Percentiles rank a stretch among this genome's conserved stretches.
Conservation (phyloP, 768 basidiomycete species). For the Pholiota microspora region DNA sequence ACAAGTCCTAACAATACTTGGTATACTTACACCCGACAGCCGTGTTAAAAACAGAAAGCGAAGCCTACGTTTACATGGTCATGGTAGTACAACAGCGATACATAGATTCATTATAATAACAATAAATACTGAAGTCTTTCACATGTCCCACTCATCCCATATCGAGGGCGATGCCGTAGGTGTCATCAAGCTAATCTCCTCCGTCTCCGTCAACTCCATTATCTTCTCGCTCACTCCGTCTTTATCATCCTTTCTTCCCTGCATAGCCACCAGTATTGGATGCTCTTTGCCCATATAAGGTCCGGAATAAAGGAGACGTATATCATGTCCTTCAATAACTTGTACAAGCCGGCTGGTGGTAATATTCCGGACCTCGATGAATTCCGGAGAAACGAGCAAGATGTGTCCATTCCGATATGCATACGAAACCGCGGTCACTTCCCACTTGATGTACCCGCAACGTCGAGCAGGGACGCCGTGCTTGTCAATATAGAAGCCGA, state of each 20-base stretch:
- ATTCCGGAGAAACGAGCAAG: slow-evolving; percentile 71
- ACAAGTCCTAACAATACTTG: no score
- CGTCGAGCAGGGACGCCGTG: slow-evolving; percentile 63
- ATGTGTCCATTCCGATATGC: slow-evolving; percentile 60
- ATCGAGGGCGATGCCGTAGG: slow-evolving; percentile 26
- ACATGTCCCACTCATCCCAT: slow-evolving; percentile 83
- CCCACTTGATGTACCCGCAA: slow-evolving; percentile 73
- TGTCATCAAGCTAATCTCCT: slow-evolving; percentile 45
- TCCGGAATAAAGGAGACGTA: slow-evolving; percentile 59
- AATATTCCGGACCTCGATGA: slow-evolving; percentile 71
- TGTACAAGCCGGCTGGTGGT: slow-evolving; percentile 71
- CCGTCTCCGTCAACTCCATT: slow-evolving; percentile 67
- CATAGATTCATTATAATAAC: not conserved
- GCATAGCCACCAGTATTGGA: slow-evolving; percentile 62
- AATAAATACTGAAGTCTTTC: slow-evolving; percentile 6
- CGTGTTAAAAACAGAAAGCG: no score
- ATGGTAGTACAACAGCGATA: no score
- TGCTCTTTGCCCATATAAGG: slow-evolving; percentile 36
- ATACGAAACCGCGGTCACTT: slow-evolving; percentile 63
- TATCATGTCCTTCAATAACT: slow-evolving; percentile 72
- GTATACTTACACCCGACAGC: no score
- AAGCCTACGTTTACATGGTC: no score
- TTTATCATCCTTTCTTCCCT: slow-evolving; percentile 55
- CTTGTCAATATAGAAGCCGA: slow-evolving; percentile 77
- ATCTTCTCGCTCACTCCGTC: slow-evolving; percentile 60